Evolutionary conservation across 2,329 filamentous ascomycete genomes (phyloP), one percentile per base, ranked within the genome.

Genomic region (Ascochyta fabae): DNA sequence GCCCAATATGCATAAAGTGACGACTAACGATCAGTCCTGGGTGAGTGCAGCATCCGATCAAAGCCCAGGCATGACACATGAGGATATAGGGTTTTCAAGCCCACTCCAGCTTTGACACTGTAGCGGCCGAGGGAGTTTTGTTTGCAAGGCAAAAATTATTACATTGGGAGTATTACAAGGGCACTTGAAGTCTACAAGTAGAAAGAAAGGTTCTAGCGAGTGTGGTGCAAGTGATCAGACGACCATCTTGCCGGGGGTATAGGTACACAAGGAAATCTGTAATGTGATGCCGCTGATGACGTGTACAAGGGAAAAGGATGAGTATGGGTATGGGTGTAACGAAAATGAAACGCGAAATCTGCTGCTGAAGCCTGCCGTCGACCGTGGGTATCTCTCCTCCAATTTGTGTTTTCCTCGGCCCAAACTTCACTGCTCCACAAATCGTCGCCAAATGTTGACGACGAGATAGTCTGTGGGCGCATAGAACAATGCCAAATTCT

Each of bases 171-270:
- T 56, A 56, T 56, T 56, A 56, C 38, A 51, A 56, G 7, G 39
- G 53, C 48, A 51, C 53, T 56, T 56, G 53, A 51, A 39, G 38
- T 56, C 53, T 56, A 56, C 42, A 56, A 56, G 53, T 56, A 47
- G 53, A 56, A 56, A 34, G 33, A 47, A 51, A 48, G 41, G 33
- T 46, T 55, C 53, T 56, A 56, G 53, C 53, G 53, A 56, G 48
- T 51, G 53, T 56, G 47, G n/a, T 43, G 42, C 53, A 51, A 39
- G 47, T 41, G 38, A 23, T 47, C 42, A 42, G 34, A 23, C 22
- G 46, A 51, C 33, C 42, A 35, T 48, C 23, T 19, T 46, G 43
- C 47, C 24, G 47, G 52, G 29, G 53, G 47, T 56, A 51, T 51
- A 51, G 36, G 48, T 34, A 56, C 47, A 48, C 47, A 56, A 56